Base-by-base conservation (phyloP, 768 basidiomycete genomes). In the Hysterangium stoloniferum region DNA sequence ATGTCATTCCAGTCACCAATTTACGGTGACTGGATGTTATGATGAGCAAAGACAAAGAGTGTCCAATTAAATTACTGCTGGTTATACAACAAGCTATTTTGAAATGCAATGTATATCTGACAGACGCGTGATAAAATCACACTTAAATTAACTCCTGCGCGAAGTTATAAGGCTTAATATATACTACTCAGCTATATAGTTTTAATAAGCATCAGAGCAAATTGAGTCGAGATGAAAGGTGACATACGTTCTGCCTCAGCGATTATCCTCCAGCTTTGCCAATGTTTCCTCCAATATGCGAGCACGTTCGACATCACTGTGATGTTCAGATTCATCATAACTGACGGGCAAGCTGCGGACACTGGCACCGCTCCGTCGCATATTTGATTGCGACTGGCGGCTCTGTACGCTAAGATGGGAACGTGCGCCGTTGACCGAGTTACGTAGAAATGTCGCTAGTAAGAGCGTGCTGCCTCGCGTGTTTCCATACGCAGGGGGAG, bases 401-500 rank as follows among this genome's bases (percentile, higher is more conserved):
- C 28, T 15, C 20, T 19, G 32, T 19, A 55, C 35, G 55, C 45
- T 48, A 20, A 49, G 41, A 31, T 45, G 52, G 53, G 12, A 28
- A 27, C 31, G 33, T 40, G 8, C 52, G 55, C 53, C 62, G 35
- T 17, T 50, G 34, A 4, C 32, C 12, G 25, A 53, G 47, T 74
- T 66, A 37, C 68, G 64, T 47, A 83, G 59, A 61, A 71, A 75
- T 4, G 79, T 78, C 1, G 73, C 59, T 17, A 84, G 68, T 37
- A 86, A 58, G 37, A 86, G 68, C 17, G 72, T 82, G 65, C 80
- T 84, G 31, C 82, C 83, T 42, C 84, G 74, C 17, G 81, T 83
- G 57, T 84, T 74, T 20, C 85, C 84, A 61, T 86, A 86, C n/a
- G 82, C 81, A 8, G 85, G 85, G 6, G 85, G 85, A 1, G 85